Base-by-base conservation (phyloP, 305 asterid genomes). In the Ilex paraguariensis region DNA sequence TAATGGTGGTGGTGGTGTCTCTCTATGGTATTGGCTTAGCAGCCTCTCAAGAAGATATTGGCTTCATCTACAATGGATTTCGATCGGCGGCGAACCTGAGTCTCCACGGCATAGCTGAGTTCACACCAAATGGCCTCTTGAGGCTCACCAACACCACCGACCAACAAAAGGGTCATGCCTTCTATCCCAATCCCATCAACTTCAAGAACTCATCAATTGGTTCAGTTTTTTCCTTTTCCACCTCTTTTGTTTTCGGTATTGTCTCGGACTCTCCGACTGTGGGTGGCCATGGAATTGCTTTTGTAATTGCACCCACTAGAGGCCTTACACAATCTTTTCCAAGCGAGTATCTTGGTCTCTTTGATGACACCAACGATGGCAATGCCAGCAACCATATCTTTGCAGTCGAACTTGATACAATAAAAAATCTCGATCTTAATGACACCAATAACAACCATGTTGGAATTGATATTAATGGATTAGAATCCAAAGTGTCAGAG, bases 371-470 rank as follows among this genome's bases (percentile, higher is more conserved):
- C 14, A 54, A 42, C 46, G 60, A 59, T 12, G 80, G 74, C 8
- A 61, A 64, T 31, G 33, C 1, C 1, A 42, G 36, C 52, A 67
- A 75, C 14, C 77, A 71, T 56, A 57, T 75, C 16, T 54, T 71
- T 3, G 77, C 80, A 2, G 74, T 75, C 17, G 80, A 70, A 33
- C 56, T 75, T 14, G 80, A 75, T 30, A 75, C 80, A 4, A 44
- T 67, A 36, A 63, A 36, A 16, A 69, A 62, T 40, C 28, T 14
- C 5, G 72, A 67, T 48, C 71, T 71, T 14, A 8, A 7, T 13
- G 80, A 75, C 36, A 75, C 71, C 16, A 69, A 75, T 64, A 71
- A 51, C 17, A 75, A 75, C 56, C 80, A 75, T 13, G 64, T 64
- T 14, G 80, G 80, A 15, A 52, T 75, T 12, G 80, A 75, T 31